Evolutionary conservation across 2,329 filamentous ascomycete genomes (phyloP).

Genomic region (Paramyrothecium roridum): DNA sequence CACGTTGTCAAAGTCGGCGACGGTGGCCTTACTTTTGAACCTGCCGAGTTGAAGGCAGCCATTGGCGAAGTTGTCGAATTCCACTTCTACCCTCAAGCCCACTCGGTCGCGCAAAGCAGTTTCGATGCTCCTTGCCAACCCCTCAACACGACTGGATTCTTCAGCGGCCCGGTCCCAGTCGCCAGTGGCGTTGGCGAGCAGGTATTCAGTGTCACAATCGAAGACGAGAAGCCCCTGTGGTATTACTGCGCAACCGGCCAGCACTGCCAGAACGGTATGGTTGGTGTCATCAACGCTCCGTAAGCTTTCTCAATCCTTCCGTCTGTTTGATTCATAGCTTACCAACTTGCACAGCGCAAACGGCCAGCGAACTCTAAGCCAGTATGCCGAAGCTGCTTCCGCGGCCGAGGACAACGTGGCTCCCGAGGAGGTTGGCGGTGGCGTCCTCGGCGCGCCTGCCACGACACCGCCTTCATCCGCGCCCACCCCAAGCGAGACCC

Average conservation of each 20-base stretch:
- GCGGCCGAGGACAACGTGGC: constrained; percentile 10
- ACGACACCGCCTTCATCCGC: constrained; percentile 4
- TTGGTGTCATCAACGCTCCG: constrained; percentile 39
- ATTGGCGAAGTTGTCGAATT: constrained; percentile 46
- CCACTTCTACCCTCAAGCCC: constrained; percentile 46
- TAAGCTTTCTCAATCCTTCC: constrained; percentile 8
- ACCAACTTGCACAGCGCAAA: constrained; percentile 7
- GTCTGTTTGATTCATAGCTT: not conserved
- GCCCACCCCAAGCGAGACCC: constrained; percentile 5
- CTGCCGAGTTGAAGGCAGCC: constrained; percentile 45
- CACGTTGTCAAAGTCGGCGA: constrained; percentile 20
- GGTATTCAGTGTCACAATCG: constrained; percentile 15
- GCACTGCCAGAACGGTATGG: constrained; percentile 62
- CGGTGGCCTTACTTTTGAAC: constrained; percentile 42
- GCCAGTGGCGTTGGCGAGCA: constrained; percentile 8
- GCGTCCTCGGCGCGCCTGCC: constrained; percentile 11
- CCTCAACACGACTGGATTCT: constrained; percentile 46
- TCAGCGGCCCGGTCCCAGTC: constrained; percentile 21
- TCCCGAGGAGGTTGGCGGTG: constrained; percentile 15
- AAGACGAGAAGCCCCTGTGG: constrained; percentile 55
- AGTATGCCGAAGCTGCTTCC: constrained; percentile 11
- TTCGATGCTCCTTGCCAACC: constrained; percentile 59
- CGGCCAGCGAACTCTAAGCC: constrained; percentile 9
- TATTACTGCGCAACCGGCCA: constrained; percentile 58
- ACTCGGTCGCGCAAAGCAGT: constrained; percentile 59